A percentile compares a stretch with the other conserved stretches of the same genome.
These are phyloP conservation scores for Mucor saturninus DNA, from an alignment of 371 early-diverging fungal genomes.

Conservation along the genomic window DNA sequence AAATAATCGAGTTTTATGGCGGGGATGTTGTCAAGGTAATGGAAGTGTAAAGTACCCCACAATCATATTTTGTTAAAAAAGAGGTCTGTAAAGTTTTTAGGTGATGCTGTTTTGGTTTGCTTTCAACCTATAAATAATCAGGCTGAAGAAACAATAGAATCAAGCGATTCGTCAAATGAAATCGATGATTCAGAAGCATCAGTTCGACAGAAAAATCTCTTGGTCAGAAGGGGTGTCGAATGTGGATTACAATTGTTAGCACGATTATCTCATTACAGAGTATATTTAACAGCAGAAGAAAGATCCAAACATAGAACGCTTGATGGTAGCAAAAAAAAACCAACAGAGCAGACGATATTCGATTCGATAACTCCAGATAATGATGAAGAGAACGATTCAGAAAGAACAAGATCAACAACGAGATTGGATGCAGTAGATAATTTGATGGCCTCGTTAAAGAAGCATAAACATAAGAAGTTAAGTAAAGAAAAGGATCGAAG, in stretches of 20 bases:
- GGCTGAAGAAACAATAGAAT: constrained; percentile 2
- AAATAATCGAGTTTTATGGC: constrained; percentile 64
- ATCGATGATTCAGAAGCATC: constrained; percentile 16
- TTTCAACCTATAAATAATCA: constrained; percentile 46
- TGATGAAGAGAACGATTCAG: background rate
- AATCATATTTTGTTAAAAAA: background rate
- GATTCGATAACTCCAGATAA: constrained; percentile 21
- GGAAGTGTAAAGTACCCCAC: background rate
- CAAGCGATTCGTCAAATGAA: background rate
- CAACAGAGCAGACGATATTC: constrained; percentile 10
- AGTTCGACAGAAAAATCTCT: constrained; percentile 44
- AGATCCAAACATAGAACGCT: constrained; percentile 50
- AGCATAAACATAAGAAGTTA: background rate
- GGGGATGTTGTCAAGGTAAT: constrained; percentile 68
- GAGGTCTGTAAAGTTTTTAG: constrained; percentile 50
- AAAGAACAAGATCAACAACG: background rate
- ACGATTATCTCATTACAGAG: constrained; percentile 59
- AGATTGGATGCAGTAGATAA: background rate
- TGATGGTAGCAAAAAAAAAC: constrained; percentile 20
- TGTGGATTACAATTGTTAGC: constrained; percentile 60
- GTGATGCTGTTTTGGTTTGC: constrained; percentile 64
- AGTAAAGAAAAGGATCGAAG: constrained; percentile 8
- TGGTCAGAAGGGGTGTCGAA: constrained; percentile 56
- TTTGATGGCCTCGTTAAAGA: constrained; percentile 11
- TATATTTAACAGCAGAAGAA: constrained; percentile 63